Evolutionary conservation across 192 early-diverging fungal genomes (phyloP), one percentile per base, ranked within the genome.

Genomic region (Phycomyces nitens): DNA sequence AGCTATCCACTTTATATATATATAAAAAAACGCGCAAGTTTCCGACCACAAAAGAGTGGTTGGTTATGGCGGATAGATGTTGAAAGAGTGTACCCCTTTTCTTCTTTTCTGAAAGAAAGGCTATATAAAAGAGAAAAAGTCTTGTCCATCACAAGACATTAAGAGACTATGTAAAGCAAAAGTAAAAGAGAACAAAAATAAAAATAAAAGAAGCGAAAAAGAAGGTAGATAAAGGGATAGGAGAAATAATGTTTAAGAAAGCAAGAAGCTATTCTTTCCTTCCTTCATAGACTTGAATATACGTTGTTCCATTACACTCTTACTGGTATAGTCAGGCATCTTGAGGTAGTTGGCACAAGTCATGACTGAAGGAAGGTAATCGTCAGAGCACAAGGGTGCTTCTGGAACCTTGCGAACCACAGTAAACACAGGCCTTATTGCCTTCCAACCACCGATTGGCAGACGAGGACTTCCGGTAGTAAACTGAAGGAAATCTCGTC

Each of bases 341-440:
- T 98, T 98, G 53, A 98, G 80, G 64, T 93, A 93, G 66, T 98
- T 95, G 52, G 85, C 92, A 69, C 95, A 98, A 4, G 95, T 98
- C 95, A 98, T 98, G 23, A 98, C 95, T 22, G 86, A 89, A 20
- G 95, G 95, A 68, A 98, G 69, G 58, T 88, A 94, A 43, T 88
- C 86, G 67, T 97, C 92, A 0, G 88, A 73, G 6, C 58, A 74
- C 23, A 84, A 63, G 23, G 88, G 83, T n/a, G 79, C 71, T 53
- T 81, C 88, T 42, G 77, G 80, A 7, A 77, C 80, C 71, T 95
- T 96, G 65, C 89, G 80, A 2, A 95, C 94, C 15, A 97, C 89
- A 0, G 90, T 95, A 53, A 97, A 78, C n/a, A 85, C 76, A 42
- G 95, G 95, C 5, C 75, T 79, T 27, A 97, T 79, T 0, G 83